Evolutionary conservation across 306 rosid species (phyloP).

Genomic region (Lathyrus sativus): DNA sequence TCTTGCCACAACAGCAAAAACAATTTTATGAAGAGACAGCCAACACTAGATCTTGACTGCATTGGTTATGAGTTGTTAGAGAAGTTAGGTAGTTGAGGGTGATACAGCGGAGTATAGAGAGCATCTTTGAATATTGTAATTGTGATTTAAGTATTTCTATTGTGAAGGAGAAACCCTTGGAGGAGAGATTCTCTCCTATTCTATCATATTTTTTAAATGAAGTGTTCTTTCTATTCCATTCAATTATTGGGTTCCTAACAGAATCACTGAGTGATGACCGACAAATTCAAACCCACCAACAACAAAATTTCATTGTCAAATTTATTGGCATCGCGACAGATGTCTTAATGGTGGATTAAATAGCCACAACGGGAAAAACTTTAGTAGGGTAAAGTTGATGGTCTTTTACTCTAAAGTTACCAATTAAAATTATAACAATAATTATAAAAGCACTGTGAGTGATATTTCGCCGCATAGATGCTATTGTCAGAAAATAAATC

Average conservation of each 20-base stretch:
- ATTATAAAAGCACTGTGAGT: neutral
- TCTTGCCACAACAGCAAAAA: neutral
- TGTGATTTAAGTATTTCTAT: neutral
- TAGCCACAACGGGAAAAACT: slow-evolving; percentile 14
- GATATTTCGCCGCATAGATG: slow-evolving; percentile 21
- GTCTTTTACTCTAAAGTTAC: neutral
- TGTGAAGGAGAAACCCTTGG: neutral
- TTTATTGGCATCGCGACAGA: slow-evolving; percentile 1
- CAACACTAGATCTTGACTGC: too few relatives aligned
- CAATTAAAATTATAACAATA: slow-evolving; percentile 3
- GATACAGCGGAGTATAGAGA: neutral
- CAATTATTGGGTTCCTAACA: neutral
- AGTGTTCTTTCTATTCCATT: neutral
- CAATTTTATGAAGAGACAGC: too few relatives aligned
- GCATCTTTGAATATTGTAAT: neutral
- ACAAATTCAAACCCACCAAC: slow-evolving; percentile 17
- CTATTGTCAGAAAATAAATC: slow-evolving; percentile 33
- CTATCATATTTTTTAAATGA: neutral
- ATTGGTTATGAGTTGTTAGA: neutral
- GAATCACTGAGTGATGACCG: slow-evolving; percentile 12
- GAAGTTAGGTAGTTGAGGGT: neutral
- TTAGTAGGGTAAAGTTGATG: slow-evolving; percentile 4
- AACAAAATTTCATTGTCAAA: slow-evolving; percentile 9
- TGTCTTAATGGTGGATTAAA: neutral
- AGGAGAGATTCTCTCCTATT: neutral